Base-by-base conservation (phyloP, 169 alveolate genomes). In the Plasmodium yoelii region DNA sequence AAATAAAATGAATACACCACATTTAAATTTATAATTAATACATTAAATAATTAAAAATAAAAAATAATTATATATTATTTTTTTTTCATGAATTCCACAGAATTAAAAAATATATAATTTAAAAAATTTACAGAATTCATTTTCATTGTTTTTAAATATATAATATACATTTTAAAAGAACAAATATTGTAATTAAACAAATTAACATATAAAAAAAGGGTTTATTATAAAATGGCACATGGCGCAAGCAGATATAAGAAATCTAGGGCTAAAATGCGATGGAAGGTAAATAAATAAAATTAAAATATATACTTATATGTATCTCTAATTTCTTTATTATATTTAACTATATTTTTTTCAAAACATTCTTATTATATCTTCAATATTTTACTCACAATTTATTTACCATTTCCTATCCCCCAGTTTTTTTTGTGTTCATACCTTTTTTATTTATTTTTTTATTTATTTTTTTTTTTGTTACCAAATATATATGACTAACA, bases 221-320 rank as follows among this genome's bases (percentile, higher is more conserved):
- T 26, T 13, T 12, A 64, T n/a, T n/a, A 56, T 34, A 34, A 34
- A 84, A 96, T 96, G 98, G 97, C 97, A 34, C 98, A 96, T 95
- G 98, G 98, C 51, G 98, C 98, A 46, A 96, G 98, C 71, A 92
- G 98, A 55, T 96, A 96, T 89, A 96, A 96, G 97, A 96, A 96
- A 95, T 96, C 98, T 7, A 94, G 96, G 93, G 98, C 98, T 88
- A 95, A 95, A 87, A 96, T 96, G 98, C 94, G 98, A 75, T 96
- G 98, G 98, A 96, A 96, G 95, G 97, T 95, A 65, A 22, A 95
- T 51, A 24, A 24, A 24, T 39, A 75, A 42, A 73, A 57, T 24
- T 56, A 1, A 39, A 1, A 39, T 24, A 49, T 22, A 44, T 24
- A 69, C 34, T 18, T 53, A 22, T 22, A 19, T 51, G 18, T 15